phyloP scores from a whole-genome alignment of 306 rosid genomes.

The Quercus engelmannii region DNA sequence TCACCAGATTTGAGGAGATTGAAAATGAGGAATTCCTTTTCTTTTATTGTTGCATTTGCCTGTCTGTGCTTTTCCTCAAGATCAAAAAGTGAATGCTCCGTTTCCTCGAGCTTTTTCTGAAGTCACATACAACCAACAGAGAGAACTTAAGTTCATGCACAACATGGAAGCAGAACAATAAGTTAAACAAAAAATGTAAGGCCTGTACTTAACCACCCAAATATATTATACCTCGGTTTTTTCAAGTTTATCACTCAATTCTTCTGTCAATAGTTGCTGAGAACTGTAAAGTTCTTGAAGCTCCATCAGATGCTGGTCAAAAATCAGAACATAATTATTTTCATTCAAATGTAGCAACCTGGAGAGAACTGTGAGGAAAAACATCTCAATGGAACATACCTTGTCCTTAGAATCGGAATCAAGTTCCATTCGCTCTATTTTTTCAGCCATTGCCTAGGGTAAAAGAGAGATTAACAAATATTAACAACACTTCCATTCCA shows the following conservation, averaged over 20 bases:
- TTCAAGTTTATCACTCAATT: conserved; percentile 78
- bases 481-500: conserved; percentile 7
- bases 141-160: conserved; percentile 14
- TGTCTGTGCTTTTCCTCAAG: conserved; percentile 94
- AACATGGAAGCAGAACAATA: conserved; percentile 15
- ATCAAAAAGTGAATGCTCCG: conserved; percentile 69
- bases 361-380: conserved; percentile 5
- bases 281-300: conserved; percentile 88
- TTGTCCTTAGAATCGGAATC: conserved; percentile 93
- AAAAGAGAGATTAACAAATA: conserved; percentile 9
- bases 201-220: background rate
- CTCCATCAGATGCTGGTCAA: conserved; percentile 76
- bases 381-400: conserved; percentile 43
- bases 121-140: conserved; percentile 25
- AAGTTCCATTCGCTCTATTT: conserved; percentile 94
- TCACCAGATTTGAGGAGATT: conserved; percentile 93
- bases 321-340: conserved; percentile 17
- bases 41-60: conserved; percentile 91
- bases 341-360: conserved; percentile 12
- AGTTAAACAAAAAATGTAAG: conserved; percentile 5
- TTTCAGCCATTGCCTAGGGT: conserved; percentile 90
- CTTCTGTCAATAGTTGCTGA: conserved; percentile 79
- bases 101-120: conserved; percentile 85
- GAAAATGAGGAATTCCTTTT: conserved; percentile 83
- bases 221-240: conserved; percentile 67